Percentiles rank a stretch among this genome's conserved stretches.
Conservation (phyloP, 768 basidiomycete species). For the Boletales sp. region DNA sequence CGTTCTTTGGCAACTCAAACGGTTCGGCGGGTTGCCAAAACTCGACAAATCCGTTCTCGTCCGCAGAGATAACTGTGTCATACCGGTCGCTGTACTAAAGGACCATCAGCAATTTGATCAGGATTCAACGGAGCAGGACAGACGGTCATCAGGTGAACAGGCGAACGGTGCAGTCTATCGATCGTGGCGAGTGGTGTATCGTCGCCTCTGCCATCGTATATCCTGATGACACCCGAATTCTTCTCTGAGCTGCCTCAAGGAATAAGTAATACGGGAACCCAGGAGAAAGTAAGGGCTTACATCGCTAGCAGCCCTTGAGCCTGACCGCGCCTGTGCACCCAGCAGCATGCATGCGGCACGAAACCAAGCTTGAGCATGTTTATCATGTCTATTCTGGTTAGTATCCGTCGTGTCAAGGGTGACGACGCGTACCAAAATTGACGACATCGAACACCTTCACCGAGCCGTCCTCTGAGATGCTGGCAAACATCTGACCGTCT, state of each 20-base stretch:
- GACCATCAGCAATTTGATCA: neutral
- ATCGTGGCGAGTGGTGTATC: constrained; percentile 74
- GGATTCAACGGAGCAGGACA: constrained; percentile 26
- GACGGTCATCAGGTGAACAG: constrained; percentile 90
- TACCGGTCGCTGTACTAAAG: constrained; percentile 84
- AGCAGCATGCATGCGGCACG: constrained; percentile 85
- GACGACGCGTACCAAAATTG: constrained; percentile 80
- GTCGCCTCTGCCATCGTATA: constrained; percentile 92
- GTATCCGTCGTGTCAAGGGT: neutral
- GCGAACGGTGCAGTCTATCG: constrained; percentile 76
- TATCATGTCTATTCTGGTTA: constrained; percentile 78
- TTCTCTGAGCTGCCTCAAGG: constrained; percentile 66
- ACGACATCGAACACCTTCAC: constrained; percentile 97
- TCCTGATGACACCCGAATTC: constrained; percentile 65
- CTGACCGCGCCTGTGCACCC: constrained; percentile 89
- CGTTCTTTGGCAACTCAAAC: constrained; percentile 76
- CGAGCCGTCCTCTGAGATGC: constrained; percentile 84
- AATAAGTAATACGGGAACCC: constrained; percentile 7
- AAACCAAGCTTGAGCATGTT: constrained; percentile 92
- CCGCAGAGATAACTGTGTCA: constrained; percentile 90
- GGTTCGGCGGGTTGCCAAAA: constrained; percentile 94
- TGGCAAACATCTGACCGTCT: constrained; percentile 91
- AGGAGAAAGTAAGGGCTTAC: constrained; percentile 43
- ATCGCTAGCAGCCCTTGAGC: constrained; percentile 87
- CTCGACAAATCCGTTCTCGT: constrained; percentile 92